phyloP scores from a whole-genome alignment of 1,284 basidiomycete genomes.

The Phellopilus nigrolimitatus region DNA sequence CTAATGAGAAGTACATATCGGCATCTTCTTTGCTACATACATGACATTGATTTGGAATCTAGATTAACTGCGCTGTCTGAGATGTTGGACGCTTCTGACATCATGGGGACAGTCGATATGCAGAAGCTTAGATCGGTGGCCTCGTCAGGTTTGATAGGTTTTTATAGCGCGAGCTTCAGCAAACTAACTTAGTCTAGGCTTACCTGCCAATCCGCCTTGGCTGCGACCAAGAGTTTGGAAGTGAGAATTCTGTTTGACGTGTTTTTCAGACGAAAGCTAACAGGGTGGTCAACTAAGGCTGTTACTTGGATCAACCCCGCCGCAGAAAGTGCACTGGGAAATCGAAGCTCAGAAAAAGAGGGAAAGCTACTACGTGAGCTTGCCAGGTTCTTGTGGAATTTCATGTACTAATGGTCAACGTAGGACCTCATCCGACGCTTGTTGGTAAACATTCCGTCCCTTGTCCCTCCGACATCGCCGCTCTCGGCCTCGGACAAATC shows the following conservation, averaged over 20 bases:
- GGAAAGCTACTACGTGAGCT: slow-evolving; percentile 63
- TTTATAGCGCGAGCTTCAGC: background rate
- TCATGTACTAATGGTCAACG: slow-evolving; percentile 2
- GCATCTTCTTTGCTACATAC: slow-evolving; percentile 7
- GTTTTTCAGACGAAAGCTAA: no score
- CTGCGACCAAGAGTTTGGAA: slow-evolving; percentile 70
- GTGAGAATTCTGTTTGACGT: no score
- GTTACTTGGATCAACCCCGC: slow-evolving; percentile 56
- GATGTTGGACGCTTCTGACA: slow-evolving; percentile 40
- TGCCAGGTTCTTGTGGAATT: background rate
- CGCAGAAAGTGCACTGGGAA: slow-evolving; percentile 54
- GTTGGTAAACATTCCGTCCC: slow-evolving; percentile 46
- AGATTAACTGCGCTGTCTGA: slow-evolving; percentile 36
- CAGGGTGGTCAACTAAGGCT: slow-evolving; percentile 44
- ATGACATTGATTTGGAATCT: background rate
- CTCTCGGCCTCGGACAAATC: slow-evolving; percentile 42
- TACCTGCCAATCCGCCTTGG: slow-evolving; percentile 68
- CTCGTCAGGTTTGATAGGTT: slow-evolving; percentile 18
- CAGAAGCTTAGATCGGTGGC: slow-evolving; percentile 18
- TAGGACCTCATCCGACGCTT: slow-evolving; percentile 66
- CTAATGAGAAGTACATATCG: slow-evolving; percentile 54
- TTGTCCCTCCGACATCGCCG: slow-evolving; percentile 43
- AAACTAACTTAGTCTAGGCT: slow-evolving; percentile 38
- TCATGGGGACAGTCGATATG: slow-evolving; percentile 19
- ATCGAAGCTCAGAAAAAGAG: slow-evolving; percentile 53